phyloP scores from a whole-genome alignment of 2,329 filamentous ascomycete genomes.

The Pyrenophora graminea region DNA sequence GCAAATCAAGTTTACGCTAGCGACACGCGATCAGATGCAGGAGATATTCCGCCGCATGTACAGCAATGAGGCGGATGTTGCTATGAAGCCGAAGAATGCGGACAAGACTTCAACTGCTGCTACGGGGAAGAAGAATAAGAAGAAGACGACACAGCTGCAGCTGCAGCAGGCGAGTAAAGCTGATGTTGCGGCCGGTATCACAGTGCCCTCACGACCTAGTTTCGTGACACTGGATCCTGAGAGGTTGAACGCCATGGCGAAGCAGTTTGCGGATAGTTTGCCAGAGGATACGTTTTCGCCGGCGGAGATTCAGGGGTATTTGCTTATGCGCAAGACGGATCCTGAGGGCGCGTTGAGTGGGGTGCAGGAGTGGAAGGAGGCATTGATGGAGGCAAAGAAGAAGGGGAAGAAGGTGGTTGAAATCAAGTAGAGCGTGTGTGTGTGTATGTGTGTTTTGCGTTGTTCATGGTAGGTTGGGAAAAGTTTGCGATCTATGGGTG shows the following conservation, averaged over 20 bases:
- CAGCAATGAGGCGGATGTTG: not conserved
- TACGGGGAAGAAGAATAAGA: too few species aligned
- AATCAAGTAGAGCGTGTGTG: not conserved
- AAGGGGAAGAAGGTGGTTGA: conserved; percentile 11
- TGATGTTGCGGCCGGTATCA: too few species aligned
- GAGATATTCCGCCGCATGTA: conserved; percentile 31
- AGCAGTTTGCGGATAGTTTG: conserved; percentile 10
- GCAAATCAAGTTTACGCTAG: conserved; percentile 27
- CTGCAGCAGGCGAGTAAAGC: too few species aligned
- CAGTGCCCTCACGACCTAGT: not conserved
- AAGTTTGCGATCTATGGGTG: too few species aligned
- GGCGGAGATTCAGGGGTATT: conserved; percentile 19
- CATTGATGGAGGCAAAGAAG: conserved; percentile 8
- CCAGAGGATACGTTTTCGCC: conserved; percentile 15
- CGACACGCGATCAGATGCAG: conserved; percentile 9
- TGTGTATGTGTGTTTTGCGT: too few species aligned
- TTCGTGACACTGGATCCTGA: not conserved
- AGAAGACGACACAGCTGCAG: too few species aligned
- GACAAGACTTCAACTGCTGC: too few species aligned
- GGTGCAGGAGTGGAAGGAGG: conserved; percentile 5
- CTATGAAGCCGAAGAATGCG: too few species aligned
- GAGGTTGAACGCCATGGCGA: not conserved
- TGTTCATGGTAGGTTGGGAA: too few species aligned
- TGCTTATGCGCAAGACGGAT: conserved; percentile 14
- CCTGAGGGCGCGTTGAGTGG: conserved; percentile 6